Base-by-base conservation (phyloP, 345 rosid genomes). In the Pugionium cornutum region DNA sequence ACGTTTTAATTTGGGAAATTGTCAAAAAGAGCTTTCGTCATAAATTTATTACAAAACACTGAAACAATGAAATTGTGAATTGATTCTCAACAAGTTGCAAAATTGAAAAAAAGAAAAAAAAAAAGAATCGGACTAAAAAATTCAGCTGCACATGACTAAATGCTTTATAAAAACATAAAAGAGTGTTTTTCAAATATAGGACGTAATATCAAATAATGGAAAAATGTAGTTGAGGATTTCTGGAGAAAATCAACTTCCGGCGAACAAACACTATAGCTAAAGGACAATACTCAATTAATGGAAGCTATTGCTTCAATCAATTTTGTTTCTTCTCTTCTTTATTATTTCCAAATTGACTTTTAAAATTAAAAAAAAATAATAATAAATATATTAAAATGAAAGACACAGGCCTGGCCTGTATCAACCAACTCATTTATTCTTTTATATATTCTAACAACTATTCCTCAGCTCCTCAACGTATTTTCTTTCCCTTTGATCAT, bases 391-490 rank as follows among this genome's bases (percentile, higher is more conserved):
- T 0, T 1, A 4, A 43, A 9, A 6, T 4, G 45, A 46, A 58
- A 46, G 27, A 60, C 58, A 60, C 77, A 61, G 58, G 4, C 59
- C 40, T 61, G 53, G 73, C 47, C 64, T 53, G 64, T 61, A 32
- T 61, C 73, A 67, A 74, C 73, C 65, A 67, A 54, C 73, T 67
- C 58, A 34, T 37, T 32, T 37, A 30, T 31, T 53, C 45, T 47
- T 73, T 51, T 73, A 67, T 67, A 73, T 34, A 34, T 5, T 34
- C 36, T 34, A 53, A 54, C 69, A 62, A 62, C 73, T 34, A 33
- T 74, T 54, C 62, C 60, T 62, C 54, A 67, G 44, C 73, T 62
- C 34, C 68, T 45, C 50, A 65, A 30, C 45, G 30, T 46, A 9
- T 58, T 67, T 34, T 49, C 54, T 61, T 46, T 67, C 48, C 62